phyloP scores from a whole-genome alignment of 208 protist genomes.

The Crithidia brevicula region DNA sequence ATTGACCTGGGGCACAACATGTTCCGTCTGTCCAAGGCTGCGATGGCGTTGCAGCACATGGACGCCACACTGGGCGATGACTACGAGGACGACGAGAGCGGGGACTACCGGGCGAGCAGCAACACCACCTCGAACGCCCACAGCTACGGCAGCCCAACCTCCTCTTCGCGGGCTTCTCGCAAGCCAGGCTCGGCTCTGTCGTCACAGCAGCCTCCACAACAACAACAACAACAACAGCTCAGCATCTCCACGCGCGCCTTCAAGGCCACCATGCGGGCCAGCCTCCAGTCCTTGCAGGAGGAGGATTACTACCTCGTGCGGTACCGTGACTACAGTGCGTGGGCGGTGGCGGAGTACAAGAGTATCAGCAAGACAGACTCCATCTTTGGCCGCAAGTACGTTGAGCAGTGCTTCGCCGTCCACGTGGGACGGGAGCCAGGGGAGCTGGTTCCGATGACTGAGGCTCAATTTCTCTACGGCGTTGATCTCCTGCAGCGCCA shows the following conservation, averaged over 20 bases:
- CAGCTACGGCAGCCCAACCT: not conserved
- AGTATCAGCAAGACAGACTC: slow-evolving; percentile 62
- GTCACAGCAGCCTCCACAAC: slow-evolving; percentile 10
- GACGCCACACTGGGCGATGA: slow-evolving; percentile 51
- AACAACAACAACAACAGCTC: too few relatives aligned
- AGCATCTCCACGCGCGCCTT: slow-evolving; percentile 57
- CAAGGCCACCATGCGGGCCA: slow-evolving; percentile 56
- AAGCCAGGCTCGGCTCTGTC: not conserved
- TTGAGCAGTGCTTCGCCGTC: slow-evolving; percentile 87
- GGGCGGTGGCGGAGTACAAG: slow-evolving; percentile 62
- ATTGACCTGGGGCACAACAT: slow-evolving; percentile 80
- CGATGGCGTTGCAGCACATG: slow-evolving; percentile 76
- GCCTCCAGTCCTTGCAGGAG: slow-evolving; percentile 69
- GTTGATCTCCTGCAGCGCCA: slow-evolving; percentile 77
- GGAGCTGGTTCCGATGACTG: slow-evolving; percentile 76
- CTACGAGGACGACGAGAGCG: slow-evolving; percentile 22
- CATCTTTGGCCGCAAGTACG: slow-evolving; percentile 69
- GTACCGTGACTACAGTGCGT: slow-evolving; percentile 85
- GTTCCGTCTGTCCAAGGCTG: slow-evolving; percentile 80
- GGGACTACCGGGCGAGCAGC: not conserved
- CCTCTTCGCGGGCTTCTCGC: slow-evolving; percentile 1
- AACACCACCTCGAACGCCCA: slow-evolving; percentile 3
- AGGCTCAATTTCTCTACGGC: slow-evolving; percentile 80
- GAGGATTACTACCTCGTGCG: slow-evolving; percentile 87
- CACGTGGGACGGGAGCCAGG: slow-evolving; percentile 81